Evolutionary conservation across 2,329 filamentous ascomycete genomes (phyloP).

Genomic region (Huntiella bhutanensis): DNA sequence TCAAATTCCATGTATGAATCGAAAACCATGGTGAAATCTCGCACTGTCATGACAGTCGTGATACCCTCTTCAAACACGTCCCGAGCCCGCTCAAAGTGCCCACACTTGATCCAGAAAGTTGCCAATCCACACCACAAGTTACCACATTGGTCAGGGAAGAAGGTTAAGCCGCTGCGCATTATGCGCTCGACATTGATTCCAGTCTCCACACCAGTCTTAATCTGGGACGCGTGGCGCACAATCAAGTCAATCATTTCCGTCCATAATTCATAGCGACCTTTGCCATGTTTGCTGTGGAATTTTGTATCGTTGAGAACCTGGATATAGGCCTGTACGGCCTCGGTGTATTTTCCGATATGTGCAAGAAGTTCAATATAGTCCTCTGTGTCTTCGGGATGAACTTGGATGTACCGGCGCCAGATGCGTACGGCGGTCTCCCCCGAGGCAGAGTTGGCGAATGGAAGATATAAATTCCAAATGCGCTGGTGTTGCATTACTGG

Average conservation of each 20-base stretch:
- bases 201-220: conserved; percentile 61
- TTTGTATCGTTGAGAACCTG: conserved; percentile 75
- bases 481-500: conserved; percentile 90
- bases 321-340: conserved; percentile 82
- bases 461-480: conserved; percentile 81
- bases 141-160: conserved; percentile 84
- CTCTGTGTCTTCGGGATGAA: conserved; percentile 86
- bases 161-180: conserved; percentile 73
- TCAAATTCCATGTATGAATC: conserved; percentile 95
- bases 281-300: conserved; percentile 83
- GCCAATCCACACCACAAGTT: conserved; percentile 90
- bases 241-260: conserved; percentile 91
- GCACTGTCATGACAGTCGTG: conserved; percentile 94
- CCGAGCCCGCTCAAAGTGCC: conserved; percentile 78
- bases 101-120: conserved; percentile 88
- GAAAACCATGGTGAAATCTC: conserved; percentile 91
- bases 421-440: conserved; percentile 83
- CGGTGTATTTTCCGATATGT: conserved; percentile 67
- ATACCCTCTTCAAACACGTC: conserved; percentile 94
- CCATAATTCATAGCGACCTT: conserved; percentile 93
- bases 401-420: conserved; percentile 91
- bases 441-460: conserved; percentile 78
- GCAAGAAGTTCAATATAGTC: conserved; percentile 84
- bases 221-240: conserved; percentile 72
- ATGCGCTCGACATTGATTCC: conserved; percentile 86